Evolutionary conservation across 495 filamentous ascomycete species (phyloP).

Genomic region (Penicillium mononematosum): DNA sequence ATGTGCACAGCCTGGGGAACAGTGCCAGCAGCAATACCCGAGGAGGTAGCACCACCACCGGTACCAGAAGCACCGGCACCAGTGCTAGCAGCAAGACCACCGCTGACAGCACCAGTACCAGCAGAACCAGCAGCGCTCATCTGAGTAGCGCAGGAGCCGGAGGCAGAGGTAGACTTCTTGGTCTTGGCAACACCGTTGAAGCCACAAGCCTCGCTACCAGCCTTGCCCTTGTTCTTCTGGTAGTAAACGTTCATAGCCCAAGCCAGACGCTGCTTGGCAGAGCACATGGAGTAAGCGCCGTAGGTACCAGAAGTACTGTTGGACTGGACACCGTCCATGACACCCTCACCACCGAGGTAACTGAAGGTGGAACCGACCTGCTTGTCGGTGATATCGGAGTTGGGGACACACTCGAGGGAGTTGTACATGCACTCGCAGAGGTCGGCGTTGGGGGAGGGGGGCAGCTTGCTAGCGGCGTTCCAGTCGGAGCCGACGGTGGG

Average conservation of each 20-base stretch:
- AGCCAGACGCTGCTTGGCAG: conserved; percentile 69
- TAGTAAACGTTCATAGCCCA: conserved; percentile 86
- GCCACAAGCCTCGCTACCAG: conserved; percentile 55
- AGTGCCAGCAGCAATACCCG: conserved; percentile 40
- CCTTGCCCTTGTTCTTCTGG: conserved; percentile 48
- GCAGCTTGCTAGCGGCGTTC: conserved; percentile 70
- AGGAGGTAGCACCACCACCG: conserved; percentile 40
- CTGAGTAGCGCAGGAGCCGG: conserved; percentile 50
- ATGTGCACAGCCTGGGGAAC: conserved; percentile 57
- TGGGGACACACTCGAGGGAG: conserved; percentile 68
- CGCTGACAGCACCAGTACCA: conserved; percentile 30
- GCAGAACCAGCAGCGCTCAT: conserved; percentile 58
- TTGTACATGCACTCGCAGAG: conserved; percentile 86
- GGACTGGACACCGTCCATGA: conserved; percentile 68
- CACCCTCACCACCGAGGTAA: conserved; percentile 63
- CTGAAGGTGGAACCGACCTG: conserved; percentile 67
- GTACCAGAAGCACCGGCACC: conserved; percentile 29
- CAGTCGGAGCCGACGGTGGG: conserved; percentile 65
- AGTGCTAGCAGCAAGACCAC: conserved; percentile 51
- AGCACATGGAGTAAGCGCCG: conserved; percentile 90
- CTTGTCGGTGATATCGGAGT: conserved; percentile 48
- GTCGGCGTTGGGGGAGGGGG: conserved; percentile 73
- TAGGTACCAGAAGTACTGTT: conserved; percentile 72
- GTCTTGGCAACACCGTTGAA: conserved; percentile 66
- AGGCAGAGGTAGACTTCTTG: conserved; percentile 43